These are phyloP conservation scores for Cystobasidium sp. DNA, from an alignment of 1,284 basidiomycete genomes.

Conservation along the genomic window DNA sequence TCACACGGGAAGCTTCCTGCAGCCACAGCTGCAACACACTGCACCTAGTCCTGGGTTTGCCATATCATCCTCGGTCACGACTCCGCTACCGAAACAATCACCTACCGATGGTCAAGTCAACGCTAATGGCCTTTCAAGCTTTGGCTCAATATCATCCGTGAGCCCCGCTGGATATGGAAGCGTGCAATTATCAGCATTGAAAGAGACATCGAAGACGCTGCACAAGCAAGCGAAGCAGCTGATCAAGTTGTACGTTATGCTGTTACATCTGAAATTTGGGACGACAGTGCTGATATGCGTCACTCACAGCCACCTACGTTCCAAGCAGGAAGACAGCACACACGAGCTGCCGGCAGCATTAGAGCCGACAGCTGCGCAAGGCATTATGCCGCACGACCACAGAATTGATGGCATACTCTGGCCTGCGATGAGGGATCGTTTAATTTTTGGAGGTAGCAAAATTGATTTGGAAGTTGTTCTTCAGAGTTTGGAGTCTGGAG, in stretches of 20 bases:
- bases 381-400: constrained; percentile 14
- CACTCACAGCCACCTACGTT: constrained; percentile 7
- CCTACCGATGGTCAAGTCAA: neutral
- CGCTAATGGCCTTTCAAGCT: neutral
- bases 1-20: neutral
- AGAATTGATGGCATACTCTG: constrained; percentile 14
- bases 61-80: neutral
- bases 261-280: neutral
- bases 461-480: constrained; percentile 14
- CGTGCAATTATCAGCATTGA: neutral
- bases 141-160: neutral
- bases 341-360: constrained; percentile 16
- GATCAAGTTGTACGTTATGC: constrained; percentile 8
- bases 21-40: neutral
- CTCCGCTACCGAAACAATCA: constrained; percentile 1
- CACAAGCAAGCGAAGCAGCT: constrained; percentile 23
- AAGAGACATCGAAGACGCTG: constrained; percentile 7
- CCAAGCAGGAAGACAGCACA: constrained; percentile 5
- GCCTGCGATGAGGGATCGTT: constrained; percentile 17
- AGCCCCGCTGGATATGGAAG: neutral
- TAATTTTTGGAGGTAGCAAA: neutral
- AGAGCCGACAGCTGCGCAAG: constrained; percentile 4
- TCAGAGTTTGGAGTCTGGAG: constrained; percentile 2
- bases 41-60: neutral
- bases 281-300: neutral